A percentile compares a stretch with the other conserved stretches of the same genome.
Evolutionary conservation across 495 filamentous ascomycete genomes (phyloP).

Genomic region (Acidomyces sp.): DNA sequence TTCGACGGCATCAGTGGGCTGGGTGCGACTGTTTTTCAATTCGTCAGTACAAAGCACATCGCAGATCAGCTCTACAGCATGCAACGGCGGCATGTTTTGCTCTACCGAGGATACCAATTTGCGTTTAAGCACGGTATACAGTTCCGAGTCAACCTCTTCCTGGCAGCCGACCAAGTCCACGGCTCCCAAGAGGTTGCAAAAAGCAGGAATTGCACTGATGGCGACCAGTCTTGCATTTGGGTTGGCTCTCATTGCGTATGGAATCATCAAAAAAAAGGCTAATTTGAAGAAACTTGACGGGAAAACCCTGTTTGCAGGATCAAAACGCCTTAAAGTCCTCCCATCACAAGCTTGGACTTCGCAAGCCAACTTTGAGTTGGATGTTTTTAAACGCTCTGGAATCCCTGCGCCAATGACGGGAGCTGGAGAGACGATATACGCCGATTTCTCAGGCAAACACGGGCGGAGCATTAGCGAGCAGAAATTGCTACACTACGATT

Average conservation of each 20-base stretch:
- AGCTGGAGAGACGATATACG: too few relatives aligned
- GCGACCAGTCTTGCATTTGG: constrained; percentile 20
- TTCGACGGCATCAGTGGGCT: constrained; percentile 28
- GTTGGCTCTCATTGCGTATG: too few relatives aligned
- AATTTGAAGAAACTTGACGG: too few relatives aligned
- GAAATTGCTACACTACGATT: constrained; percentile 6
- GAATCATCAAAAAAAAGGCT: too few relatives aligned
- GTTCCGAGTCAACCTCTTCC: constrained; percentile 14
- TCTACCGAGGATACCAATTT: constrained; percentile 26
- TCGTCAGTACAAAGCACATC: constrained; percentile 24
- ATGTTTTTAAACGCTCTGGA: too few relatives aligned
- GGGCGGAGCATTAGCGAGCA: not conserved
- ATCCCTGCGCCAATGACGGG: too few relatives aligned
- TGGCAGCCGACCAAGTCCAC: constrained; percentile 19
- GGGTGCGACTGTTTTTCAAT: constrained; percentile 33
- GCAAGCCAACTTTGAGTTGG: constrained; percentile 3
- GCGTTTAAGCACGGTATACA: constrained; percentile 24
- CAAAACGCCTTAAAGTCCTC: too few relatives aligned
- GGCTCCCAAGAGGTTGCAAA: not conserved
- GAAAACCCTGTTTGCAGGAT: not conserved
- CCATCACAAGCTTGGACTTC: constrained; percentile 3
- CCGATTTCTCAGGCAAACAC: not conserved
- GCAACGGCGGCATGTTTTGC: constrained; percentile 24
- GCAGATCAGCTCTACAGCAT: constrained; percentile 20
- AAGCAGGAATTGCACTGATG: constrained; percentile 18